Evolutionary conservation across 2,329 filamentous ascomycete genomes (phyloP), one percentile per base, ranked within the genome.

Genomic region (Neoarthrinium moseri): DNA sequence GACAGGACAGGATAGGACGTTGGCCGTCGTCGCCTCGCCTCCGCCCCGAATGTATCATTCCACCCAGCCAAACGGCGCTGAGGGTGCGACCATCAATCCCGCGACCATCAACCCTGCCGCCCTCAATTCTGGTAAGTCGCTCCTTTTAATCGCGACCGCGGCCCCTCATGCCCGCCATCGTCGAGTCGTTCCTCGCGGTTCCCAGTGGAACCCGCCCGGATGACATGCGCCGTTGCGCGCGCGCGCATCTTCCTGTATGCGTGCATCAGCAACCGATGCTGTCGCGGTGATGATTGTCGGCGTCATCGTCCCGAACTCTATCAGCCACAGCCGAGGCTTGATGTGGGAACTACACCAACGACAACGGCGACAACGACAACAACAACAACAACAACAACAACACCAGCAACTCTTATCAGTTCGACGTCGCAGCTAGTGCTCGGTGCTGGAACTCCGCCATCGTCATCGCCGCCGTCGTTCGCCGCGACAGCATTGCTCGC

Each of bases 11-110:
- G 39, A 45, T 30, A 38, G 26, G 30, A 37, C 41, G 33, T 22
- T 23, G 48, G 40, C 48, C 45, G 20, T 50, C 34, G 41, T 70
- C 66, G 65, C 56, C 61, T 64, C 65, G 65, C 68, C 62, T 68
- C 64, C 34, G 35, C 35, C 35, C 62, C 69, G 68, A 67, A 76
- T 78, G 74, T 79, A 78, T 74, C 75, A 27, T 32, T 27, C 22
- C 32, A 74, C 78, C 68, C 77, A 81, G 69, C 78, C 84, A 69
- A 86, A 85, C 76, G 82, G 83, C 71, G 86, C 87, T 80, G 86
- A 89, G 67, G 86, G 86, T 75, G 88, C 87, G 66, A 95, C 90
- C 65, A 94, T 95, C 77, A 89, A 95, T 77, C 90, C 90, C 67
- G 89, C 89, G 63, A 88, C 87, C 54, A 79, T 95, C 74, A 90